These are phyloP conservation scores for Fonsecaea erecta DNA, from an alignment of 2,329 filamentous ascomycete genomes.

Conservation along the genomic window DNA sequence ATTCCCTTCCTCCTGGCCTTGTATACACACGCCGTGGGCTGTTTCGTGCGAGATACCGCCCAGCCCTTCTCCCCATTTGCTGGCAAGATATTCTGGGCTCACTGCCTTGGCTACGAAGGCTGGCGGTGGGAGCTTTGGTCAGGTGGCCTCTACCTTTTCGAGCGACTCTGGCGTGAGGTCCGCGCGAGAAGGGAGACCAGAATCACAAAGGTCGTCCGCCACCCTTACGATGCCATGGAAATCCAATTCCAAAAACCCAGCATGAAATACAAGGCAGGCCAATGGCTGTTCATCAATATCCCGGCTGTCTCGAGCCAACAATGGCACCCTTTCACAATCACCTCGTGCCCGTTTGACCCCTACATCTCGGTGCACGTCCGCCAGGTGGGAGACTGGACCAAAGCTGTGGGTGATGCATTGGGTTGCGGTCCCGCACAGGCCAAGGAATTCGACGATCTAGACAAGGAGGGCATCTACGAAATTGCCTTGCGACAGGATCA, in stretches of 20 bases:
- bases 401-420: conserved; percentile 90
- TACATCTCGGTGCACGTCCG: conserved; percentile 94
- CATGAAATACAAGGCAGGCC: conserved; percentile 97
- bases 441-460: conserved; percentile 86
- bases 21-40: conserved; percentile 94
- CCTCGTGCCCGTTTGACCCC: conserved; percentile 92
- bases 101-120: conserved; percentile 93
- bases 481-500: conserved; percentile 92
- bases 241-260: conserved; percentile 96
- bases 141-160: conserved; percentile 81
- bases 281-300: conserved; percentile 96
- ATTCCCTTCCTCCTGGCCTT: conserved; percentile 91
- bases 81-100: conserved; percentile 78
- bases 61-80: conserved; percentile 81
- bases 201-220: conserved; percentile 91
- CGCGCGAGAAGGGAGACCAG: conserved; percentile 80
- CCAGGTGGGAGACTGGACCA: conserved; percentile 95
- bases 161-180: conserved; percentile 90
- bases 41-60: conserved; percentile 86
- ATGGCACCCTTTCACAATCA: conserved; percentile 99
- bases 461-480: conserved; percentile 97
- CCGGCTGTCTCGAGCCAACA: conserved; percentile 86
- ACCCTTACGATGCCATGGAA: conserved; percentile 96
- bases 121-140: conserved; percentile 96
- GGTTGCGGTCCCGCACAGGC: conserved; percentile 86